Conservation (phyloP, 2,329 filamentous ascomycete genomes). For the Davidsoniella virescens region DNA sequence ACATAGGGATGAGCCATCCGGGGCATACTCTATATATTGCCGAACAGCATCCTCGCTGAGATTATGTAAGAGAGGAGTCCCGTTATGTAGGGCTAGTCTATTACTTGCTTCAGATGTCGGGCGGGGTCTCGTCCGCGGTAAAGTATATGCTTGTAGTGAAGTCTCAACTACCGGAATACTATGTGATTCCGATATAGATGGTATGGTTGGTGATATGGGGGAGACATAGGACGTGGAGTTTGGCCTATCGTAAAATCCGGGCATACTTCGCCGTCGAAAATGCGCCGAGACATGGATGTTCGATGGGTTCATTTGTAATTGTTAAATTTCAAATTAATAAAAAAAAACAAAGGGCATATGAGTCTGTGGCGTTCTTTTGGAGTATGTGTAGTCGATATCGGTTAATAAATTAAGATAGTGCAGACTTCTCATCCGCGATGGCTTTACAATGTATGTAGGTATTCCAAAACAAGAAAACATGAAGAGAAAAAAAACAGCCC, state of each 20-base stretch:
- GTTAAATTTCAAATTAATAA: no score
- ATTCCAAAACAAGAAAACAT: no score
- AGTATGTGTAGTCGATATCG: no score
- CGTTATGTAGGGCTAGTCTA: constrained; percentile 23
- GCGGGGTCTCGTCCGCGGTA: not conserved
- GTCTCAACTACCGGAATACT: not conserved
- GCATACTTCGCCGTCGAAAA: constrained; percentile 2
- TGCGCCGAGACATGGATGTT: not conserved
- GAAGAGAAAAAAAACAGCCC: no score
- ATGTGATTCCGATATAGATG: constrained; percentile 7
- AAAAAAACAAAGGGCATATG: no score
- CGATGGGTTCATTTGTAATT: no score
- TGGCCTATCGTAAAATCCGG: constrained; percentile 2
- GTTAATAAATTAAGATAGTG: no score
- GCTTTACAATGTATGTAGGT: no score
- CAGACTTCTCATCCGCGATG: no score
- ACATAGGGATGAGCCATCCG: constrained; percentile 21
- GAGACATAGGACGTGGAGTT: not conserved
- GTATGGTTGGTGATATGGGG: constrained; percentile 3
- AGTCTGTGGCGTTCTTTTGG: no score
- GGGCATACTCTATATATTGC: constrained; percentile 31
- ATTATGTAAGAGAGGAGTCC: constrained; percentile 13
- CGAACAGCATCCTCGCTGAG: constrained; percentile 24
- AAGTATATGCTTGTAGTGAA: no score
- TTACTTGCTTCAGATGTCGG: constrained; percentile 11